Conservation (phyloP, 176 grass and related monocot species). For the sorghum (Sorghum bicolor) region DNA sequence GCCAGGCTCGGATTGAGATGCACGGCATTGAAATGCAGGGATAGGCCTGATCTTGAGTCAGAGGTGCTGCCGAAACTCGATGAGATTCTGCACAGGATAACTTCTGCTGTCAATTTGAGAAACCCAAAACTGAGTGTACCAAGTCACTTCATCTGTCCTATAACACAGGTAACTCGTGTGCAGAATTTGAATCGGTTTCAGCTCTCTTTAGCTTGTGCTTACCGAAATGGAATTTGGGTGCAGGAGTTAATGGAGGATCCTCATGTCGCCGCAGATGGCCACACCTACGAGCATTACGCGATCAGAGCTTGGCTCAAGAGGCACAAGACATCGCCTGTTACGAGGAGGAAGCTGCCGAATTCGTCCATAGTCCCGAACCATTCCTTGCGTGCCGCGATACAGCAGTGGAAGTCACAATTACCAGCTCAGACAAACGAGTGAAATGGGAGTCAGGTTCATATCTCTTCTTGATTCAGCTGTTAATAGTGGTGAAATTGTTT, state of each 20-base stretch:
- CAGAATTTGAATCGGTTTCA: background rate
- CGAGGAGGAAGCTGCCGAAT: slow-evolving; percentile 36
- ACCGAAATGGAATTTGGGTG: background rate
- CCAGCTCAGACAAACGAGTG: slow-evolving; percentile 11
- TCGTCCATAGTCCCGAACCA: slow-evolving; percentile 67
- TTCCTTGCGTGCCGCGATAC: slow-evolving; percentile 57
- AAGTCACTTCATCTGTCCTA: slow-evolving; percentile 75
- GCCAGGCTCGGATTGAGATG: slow-evolving; percentile 66
- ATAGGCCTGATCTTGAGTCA: slow-evolving; percentile 67
- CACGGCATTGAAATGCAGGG: slow-evolving; percentile 66
- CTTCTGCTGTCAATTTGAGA: slow-evolving; percentile 31
- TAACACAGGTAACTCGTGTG: slow-evolving; percentile 54
- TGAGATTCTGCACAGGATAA: slow-evolving; percentile 45
- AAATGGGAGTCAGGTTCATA: background rate
- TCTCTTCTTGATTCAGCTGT: background rate
- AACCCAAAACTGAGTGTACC: slow-evolving; percentile 32
- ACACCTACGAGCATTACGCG: slow-evolving; percentile 71
- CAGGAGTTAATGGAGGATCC: slow-evolving; percentile 91
- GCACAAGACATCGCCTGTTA: slow-evolving; percentile 62
- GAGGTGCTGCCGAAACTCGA: slow-evolving; percentile 70
- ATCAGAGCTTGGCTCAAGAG: slow-evolving; percentile 81
- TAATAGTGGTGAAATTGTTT: background rate
- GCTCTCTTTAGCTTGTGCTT: background rate
- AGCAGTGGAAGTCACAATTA: slow-evolving; percentile 67
- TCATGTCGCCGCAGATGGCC: slow-evolving; percentile 74